Evolutionary conservation across 2,329 filamentous ascomycete genomes (phyloP), one percentile per base, ranked within the genome.

Genomic region (Sporothrix luriei): DNA sequence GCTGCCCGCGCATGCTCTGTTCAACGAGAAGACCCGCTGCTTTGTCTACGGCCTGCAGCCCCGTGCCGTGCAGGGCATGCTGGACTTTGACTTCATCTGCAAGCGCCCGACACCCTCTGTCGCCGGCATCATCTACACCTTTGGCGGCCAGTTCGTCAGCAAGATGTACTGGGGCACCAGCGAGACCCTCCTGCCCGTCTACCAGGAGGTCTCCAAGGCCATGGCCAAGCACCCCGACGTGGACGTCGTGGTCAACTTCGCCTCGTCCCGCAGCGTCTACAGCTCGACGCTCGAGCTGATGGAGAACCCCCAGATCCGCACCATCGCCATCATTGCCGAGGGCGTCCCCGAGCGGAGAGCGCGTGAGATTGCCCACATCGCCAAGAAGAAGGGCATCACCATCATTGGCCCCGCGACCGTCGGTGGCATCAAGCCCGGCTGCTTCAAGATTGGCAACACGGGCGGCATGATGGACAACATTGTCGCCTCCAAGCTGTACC

Each of bases 401-500:
- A 99, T 99, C 82, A 97, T 99, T 79, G 95, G 95, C 74, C 95
- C 95, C 74, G 95, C 95, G 77, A 99, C 95, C 69, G 95, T 99
- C 73, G 95, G 95, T 88, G 95, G 95, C 78, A 98, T 99, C 85
- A 99, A 98, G 89, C 95, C 95, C 73, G 95, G 95, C 82, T 92
- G 92, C 81, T 99, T 94, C 91, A 99, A 98, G 89, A 99, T 99
- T 75, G 95, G 95, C 81, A 99, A 99, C 88, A 99, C 95, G 78
- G 95, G 95, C 88, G 95, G 95, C 83, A 99, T 99, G 95, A 99
- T 99, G 95, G 95, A 99, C 88, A 99, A 99, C 89, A 99, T 99
- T 78, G 95, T 99, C 74, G 93, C 95, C 76, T 98, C 95, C 81
- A 99, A 99, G 90, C 92, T 99, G 72, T 99, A 99, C 90, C 94